A percentile compares a stretch with the other conserved stretches of the same genome.
Evolutionary conservation across 129 eudicot genomes (phyloP).

Genomic region (Silybum marianum): DNA sequence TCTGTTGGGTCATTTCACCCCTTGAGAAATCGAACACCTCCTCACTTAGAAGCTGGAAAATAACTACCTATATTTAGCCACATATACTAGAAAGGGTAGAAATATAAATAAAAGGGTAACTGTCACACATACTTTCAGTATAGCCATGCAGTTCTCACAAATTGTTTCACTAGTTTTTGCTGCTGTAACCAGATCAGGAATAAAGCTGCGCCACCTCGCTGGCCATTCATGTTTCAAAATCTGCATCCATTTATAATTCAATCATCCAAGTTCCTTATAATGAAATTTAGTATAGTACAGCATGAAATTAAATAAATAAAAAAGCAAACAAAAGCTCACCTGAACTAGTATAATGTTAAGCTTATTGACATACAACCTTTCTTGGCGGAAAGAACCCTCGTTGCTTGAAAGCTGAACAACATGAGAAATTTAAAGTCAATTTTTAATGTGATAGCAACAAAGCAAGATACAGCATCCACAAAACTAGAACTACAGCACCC

Average conservation of each 20-base stretch:
- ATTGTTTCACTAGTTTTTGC: constrained; percentile 96
- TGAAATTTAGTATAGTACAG: neutral
- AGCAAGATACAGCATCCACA: neutral
- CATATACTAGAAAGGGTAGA: neutral
- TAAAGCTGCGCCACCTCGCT: constrained; percentile 82
- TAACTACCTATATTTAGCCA: neutral
- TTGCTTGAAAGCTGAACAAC: constrained; percentile 80
- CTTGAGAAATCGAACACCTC: constrained; percentile 99
- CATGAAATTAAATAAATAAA: neutral
- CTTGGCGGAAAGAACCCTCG: constrained; percentile 81
- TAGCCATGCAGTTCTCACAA: constrained; percentile 99
- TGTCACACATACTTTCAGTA: constrained; percentile 64
- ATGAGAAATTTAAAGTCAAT: neutral
- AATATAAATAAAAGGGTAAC: neutral
- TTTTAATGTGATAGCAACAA: neutral
- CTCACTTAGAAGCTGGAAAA: constrained; percentile 80
- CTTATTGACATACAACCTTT: constrained; percentile 91
- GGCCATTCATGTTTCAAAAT: constrained; percentile 99
- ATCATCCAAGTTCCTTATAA: constrained; percentile 16
- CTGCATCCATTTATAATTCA: constrained; percentile 34
- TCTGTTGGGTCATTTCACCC: constrained; percentile 99
- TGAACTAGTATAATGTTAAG: constrained; percentile 93
- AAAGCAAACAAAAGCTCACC: constrained; percentile 40
- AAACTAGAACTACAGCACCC: constrained; percentile 6
- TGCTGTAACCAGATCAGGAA: constrained; percentile 93